Evolutionary conservation across 1,284 basidiomycete genomes (phyloP), one percentile per base, ranked within the genome.

Genomic region (Sporisorium scitamineum): DNA sequence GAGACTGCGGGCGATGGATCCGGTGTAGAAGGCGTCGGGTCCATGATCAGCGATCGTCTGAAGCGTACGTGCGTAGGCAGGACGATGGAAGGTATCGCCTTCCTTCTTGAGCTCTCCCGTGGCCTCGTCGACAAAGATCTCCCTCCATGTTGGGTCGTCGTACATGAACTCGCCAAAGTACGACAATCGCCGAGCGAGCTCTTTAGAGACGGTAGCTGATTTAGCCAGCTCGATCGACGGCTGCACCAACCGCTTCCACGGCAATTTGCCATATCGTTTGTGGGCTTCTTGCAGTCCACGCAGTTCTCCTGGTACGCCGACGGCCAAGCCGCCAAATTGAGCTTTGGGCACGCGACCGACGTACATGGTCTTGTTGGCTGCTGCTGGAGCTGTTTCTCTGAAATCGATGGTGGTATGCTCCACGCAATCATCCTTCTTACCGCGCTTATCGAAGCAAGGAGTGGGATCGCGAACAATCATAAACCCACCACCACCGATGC

Each of bases 1-100:
- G 47, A 94, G 87, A 34, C 91, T 88, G 65, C 92, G 88, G 10
- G 93, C 92, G 80, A 95, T 92, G 18, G 88, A 86, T 27, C 94
- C 94, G 88, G 91, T 60, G 54, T 85, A 85, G 34, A 85, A 81
- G 5, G 64, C 78, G 9, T 82, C 66, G 3, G 76, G 51, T 24
- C 84, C 84, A 5, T 81, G 27, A 16, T 64, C 48, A 5, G 81
- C 76, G 11, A 85, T 73, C 16, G 51, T 67, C 41, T 78, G 56
- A 11, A 85, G 66, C 47, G 82, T 83, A 9, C 56, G 42, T 1
- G 81, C 80, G 47, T 79, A 83, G 14, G 62, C 68, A n/a, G 59
- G 47, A 5, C 82, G 54, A 14, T 75, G 62, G 32, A 84, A 67
- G 13, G 58, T 51, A 53, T 83, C 80, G 8, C 82, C 81, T 24